Percentiles rank a stretch among this genome's conserved stretches.
These are phyloP conservation scores for Termitomyces titanicus DNA, from an alignment of 768 basidiomycete species.

Conservation along the genomic window DNA sequence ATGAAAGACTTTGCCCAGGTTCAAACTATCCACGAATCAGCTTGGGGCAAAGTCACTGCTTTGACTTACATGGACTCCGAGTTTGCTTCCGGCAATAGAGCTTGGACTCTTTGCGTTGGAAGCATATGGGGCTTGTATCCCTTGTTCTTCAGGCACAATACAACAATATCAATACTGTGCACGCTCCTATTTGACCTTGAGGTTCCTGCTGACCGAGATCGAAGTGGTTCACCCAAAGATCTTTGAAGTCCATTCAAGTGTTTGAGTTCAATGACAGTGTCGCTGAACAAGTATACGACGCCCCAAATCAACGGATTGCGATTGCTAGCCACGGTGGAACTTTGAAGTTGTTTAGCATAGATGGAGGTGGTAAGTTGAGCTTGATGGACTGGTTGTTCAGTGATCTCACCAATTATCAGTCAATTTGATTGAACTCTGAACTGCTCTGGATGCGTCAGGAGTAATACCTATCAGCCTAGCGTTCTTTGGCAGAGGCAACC, in stretches of 20 bases:
- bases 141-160: neutral
- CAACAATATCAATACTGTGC: neutral
- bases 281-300: neutral
- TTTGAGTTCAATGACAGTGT: too few species aligned
- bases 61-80: neutral
- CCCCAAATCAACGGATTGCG: neutral
- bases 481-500: constrained; percentile 12
- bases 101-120: neutral
- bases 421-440: constrained; percentile 3
- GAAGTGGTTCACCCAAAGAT: too few species aligned
- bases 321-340: neutral
- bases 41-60: neutral
- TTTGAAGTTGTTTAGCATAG: neutral
- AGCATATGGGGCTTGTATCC: neutral
- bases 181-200: neutral
- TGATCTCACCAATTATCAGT: neutral
- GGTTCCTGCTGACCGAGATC: neutral
- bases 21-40: neutral
- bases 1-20: neutral
- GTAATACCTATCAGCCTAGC: constrained; percentile 4
- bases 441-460: neutral
- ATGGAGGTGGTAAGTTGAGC: neutral
- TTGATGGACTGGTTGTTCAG: neutral
- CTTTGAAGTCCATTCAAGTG: too few species aligned
- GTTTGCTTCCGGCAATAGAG: neutral